Base-by-base conservation (phyloP, 75 land plant species). In the Selaginella tamariscina region DNA sequence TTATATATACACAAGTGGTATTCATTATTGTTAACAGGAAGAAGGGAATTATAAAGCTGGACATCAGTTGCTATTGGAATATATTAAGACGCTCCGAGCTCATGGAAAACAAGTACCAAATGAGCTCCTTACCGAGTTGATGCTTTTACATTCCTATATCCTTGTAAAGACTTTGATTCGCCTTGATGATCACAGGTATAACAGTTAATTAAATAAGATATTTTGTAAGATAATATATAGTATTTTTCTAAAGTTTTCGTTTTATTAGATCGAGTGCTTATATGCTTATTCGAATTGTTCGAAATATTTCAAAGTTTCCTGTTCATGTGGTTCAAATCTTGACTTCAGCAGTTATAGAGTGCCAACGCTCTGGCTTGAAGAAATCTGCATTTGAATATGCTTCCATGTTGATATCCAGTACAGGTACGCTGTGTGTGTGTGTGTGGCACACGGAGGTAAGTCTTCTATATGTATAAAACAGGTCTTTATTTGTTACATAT, bases 331-430 rank as follows among this genome's bases (percentile, higher is more conserved):
- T 66, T 13, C 79, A 72, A 31, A 77, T 77, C 30, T 33, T 77
- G 23, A 77, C 74, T 27, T 77, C 79, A 27, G 72, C 79, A 21
- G 75, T 72, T 0, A 72, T 77, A 56, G 79, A 77, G 49, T 77
- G 79, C 57, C 71, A 77, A 30, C 71, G 79, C n/a, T 59, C 71
- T 0, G 79, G 79, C 54, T 65, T 77, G 28, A 72, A 68, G 24
- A 65, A 49, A 26, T 68, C 75, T 0, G 79, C 79, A 22, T 72
- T 63, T 72, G 75, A 73, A 8, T 77, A 67, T 68, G 79, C 79
- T n/a, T 63, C 79, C 54, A 72, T 72, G 75, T 32, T 77, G 2
- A 33, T 77, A 64, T 22, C 79, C 75, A 77, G 29, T 73, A 60
- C 55, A 72, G 75, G 75, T 72, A 27, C 44, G 15, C 5, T 24